phyloP scores from a whole-genome alignment of 2,329 filamentous ascomycete species.

The Sphaerulina vaccinii region DNA sequence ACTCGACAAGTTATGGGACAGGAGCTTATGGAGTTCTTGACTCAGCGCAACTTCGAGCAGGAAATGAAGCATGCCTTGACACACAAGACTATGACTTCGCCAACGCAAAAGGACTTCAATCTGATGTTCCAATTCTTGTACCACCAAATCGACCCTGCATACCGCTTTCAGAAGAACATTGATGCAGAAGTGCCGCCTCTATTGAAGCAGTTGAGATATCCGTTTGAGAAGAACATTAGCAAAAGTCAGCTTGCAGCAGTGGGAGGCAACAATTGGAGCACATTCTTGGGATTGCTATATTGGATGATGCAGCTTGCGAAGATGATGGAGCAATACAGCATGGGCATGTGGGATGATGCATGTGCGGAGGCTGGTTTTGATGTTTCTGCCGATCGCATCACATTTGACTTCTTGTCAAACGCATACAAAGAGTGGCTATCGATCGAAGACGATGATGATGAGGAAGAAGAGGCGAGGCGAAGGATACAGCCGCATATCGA shows the following conservation, averaged over 20 bases:
- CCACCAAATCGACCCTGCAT: slow-evolving; percentile 88
- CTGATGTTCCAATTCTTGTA: slow-evolving; percentile 98
- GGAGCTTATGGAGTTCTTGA: slow-evolving; percentile 87
- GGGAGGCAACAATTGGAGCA: slow-evolving; percentile 94
- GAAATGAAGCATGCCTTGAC: slow-evolving; percentile 95
- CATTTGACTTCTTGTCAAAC: slow-evolving; percentile 85
- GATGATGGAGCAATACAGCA: slow-evolving; percentile 82
- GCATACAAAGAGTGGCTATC: slow-evolving; percentile 93
- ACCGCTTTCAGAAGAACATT: slow-evolving; percentile 90
- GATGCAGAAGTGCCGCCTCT: slow-evolving; percentile 92
- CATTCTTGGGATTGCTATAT: slow-evolving; percentile 87
- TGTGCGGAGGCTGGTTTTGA: slow-evolving; percentile 86
- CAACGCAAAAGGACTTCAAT: slow-evolving; percentile 97
- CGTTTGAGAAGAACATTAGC: slow-evolving; percentile 91
- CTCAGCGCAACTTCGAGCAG: slow-evolving; percentile 93
- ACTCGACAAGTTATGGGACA: slow-evolving; percentile 82
- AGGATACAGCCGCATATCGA: slow-evolving; percentile 81
- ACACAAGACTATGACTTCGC: slow-evolving; percentile 85
- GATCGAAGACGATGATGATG: slow-evolving; percentile 73
- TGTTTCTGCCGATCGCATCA: slow-evolving; percentile 84
- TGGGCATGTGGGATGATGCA: slow-evolving; percentile 82
- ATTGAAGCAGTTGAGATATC: slow-evolving; percentile 89
- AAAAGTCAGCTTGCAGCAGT: slow-evolving; percentile 95
- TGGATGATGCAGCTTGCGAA: slow-evolving; percentile 99
- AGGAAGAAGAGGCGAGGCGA: slow-evolving; percentile 77